A percentile compares a stretch with the other conserved stretches of the same genome.
phyloP scores from a whole-genome alignment of 2,329 filamentous ascomycete species.

The Colletotrichum lindemuthianum region DNA sequence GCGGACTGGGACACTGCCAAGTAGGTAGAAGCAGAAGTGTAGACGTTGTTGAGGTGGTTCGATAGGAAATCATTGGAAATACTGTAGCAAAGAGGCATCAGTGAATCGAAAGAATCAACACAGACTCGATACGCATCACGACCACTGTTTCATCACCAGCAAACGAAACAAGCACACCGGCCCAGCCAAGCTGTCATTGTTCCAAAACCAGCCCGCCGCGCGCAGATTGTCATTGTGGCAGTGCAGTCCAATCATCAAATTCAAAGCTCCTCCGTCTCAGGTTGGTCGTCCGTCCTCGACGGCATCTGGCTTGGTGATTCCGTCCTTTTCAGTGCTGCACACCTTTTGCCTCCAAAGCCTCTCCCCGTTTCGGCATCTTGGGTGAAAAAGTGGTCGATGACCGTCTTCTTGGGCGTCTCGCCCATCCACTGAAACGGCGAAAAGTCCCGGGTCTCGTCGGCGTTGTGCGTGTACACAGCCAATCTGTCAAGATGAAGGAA shows the following conservation, averaged over 20 bases:
- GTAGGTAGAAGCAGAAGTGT: background rate
- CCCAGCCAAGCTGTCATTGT: conserved; percentile 6
- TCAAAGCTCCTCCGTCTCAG: conserved; percentile 26
- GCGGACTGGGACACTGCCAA: too few species aligned
- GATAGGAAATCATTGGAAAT: too few species aligned
- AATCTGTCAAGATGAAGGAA: conserved; percentile 79
- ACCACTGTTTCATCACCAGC: conserved; percentile 12
- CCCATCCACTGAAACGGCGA: conserved; percentile 82
- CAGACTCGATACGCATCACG: too few species aligned
- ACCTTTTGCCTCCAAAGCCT: conserved; percentile 72
- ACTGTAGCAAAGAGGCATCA: too few species aligned
- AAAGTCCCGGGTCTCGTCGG: conserved; percentile 77
- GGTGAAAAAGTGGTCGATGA: conserved; percentile 74
- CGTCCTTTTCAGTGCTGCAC: conserved; percentile 69
- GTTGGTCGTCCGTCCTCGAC: background rate
- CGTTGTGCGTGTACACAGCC: conserved; percentile 64
- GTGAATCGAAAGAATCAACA: too few species aligned
- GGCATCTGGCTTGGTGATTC: conserved; percentile 51
- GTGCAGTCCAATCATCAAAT: conserved; percentile 8
- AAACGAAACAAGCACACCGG: background rate
- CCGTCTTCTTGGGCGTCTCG: conserved; percentile 74
- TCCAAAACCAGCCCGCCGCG: background rate
- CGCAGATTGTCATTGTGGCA: conserved; percentile 2
- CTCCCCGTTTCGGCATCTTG: conserved; percentile 68
- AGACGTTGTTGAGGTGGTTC: background rate